Evolutionary conservation across 495 filamentous ascomycete genomes (phyloP).

Genomic region (Neurospora sp.): DNA sequence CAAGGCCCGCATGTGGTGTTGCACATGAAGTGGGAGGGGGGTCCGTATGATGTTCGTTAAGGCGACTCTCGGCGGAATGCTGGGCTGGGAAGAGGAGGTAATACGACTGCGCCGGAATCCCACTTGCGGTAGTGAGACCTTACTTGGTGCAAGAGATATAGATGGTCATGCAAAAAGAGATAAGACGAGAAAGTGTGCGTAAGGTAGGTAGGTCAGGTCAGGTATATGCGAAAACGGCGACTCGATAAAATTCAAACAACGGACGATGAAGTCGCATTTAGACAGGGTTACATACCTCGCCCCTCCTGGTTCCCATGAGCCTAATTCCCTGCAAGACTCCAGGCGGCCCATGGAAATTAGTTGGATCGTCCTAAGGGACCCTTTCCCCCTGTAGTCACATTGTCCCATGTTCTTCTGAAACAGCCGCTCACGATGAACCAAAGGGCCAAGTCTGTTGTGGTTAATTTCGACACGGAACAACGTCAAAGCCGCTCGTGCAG

Average conservation of each 20-base stretch:
- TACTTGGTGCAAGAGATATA: neutral
- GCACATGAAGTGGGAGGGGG: slow-evolving; percentile 10
- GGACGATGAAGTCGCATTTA: neutral
- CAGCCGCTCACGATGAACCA: neutral
- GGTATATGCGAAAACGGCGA: neutral
- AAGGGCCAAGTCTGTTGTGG: neutral
- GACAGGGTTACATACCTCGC: neutral
- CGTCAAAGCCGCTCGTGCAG: neutral
- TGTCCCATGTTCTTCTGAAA: neutral
- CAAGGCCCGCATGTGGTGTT: slow-evolving; percentile 18
- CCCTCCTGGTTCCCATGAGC: neutral
- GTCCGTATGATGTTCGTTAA: neutral
- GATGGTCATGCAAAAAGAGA: neutral
- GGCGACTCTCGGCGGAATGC: neutral
- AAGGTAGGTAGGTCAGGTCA: neutral
- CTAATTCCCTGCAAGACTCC: neutral
- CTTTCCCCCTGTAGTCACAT: neutral
- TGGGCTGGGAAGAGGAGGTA: neutral
- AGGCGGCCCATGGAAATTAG: neutral
- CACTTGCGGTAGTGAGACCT: neutral
- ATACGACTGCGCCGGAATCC: neutral
- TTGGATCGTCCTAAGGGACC: neutral
- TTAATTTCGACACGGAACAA: neutral
- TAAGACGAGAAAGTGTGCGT: neutral
- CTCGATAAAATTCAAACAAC: neutral